These are phyloP conservation scores for Cenchrus americanus DNA, from an alignment of 176 grass and related monocot genomes.

Conservation along the genomic window DNA sequence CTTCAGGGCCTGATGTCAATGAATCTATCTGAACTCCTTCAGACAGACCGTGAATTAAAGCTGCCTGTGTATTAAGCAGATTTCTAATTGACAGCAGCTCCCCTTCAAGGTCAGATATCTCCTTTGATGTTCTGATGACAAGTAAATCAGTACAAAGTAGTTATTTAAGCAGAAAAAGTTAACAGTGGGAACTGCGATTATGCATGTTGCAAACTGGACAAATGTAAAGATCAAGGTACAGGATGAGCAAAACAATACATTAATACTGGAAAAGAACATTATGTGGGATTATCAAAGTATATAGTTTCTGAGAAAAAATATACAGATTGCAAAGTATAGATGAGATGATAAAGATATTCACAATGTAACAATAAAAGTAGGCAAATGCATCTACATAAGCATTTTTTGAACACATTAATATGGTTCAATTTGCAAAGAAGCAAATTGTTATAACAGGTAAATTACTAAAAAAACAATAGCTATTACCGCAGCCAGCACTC, in stretches of 20 bases:
- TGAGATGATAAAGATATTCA: not conserved
- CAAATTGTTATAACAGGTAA: not conserved
- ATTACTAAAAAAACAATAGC: conserved; percentile 11
- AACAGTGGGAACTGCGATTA: not conserved
- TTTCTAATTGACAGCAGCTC: conserved; percentile 93
- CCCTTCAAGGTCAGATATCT: conserved; percentile 96
- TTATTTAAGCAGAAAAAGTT: conserved; percentile 19
- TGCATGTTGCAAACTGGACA: conserved; percentile 8
- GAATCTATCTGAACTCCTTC: conserved; percentile 89
- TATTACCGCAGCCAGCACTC: conserved; percentile 8
- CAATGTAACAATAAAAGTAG: not conserved
- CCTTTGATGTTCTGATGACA: conserved; percentile 83
- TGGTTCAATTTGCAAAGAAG: not conserved
- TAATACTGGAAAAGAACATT: not conserved
- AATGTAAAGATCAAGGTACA: conserved; percentile 1
- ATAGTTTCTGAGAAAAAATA: not conserved
- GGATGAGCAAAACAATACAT: not conserved
- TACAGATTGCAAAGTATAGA: not conserved
- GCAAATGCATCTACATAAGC: not conserved
- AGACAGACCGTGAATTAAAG: conserved; percentile 81
- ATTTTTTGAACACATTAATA: conserved; percentile 7
- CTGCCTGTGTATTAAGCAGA: conserved; percentile 77
- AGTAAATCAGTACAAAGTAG: conserved; percentile 19
- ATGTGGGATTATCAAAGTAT: not conserved
- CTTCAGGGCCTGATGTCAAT: conserved; percentile 56